These are phyloP conservation scores for Cubamyces sp. DNA, from an alignment of 768 basidiomycete genomes.

Conservation along the genomic window DNA sequence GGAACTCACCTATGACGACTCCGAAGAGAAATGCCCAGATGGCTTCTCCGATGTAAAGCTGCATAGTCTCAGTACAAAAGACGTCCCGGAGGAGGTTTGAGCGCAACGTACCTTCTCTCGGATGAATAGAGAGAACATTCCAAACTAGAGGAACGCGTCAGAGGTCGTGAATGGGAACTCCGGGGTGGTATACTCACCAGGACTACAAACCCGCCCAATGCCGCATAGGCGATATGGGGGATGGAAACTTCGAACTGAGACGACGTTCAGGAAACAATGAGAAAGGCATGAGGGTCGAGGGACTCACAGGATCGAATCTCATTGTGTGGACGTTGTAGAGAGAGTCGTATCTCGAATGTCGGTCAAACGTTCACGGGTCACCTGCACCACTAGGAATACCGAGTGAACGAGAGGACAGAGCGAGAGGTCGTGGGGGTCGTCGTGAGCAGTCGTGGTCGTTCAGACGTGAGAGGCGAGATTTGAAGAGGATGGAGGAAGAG, in stretches of 20 bases:
- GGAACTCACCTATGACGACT: constrained; percentile 72
- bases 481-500: constrained; percentile 12
- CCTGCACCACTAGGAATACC: neutral
- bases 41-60: constrained; percentile 95
- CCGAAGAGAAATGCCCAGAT: constrained; percentile 94
- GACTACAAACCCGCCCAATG: constrained; percentile 82
- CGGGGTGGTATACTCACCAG: constrained; percentile 47
- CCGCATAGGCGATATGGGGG: constrained; percentile 78
- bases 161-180: neutral
- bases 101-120: constrained; percentile 71
- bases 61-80: constrained; percentile 9
- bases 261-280: constrained; percentile 18
- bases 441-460: constrained; percentile 21
- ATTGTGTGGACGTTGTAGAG: constrained; percentile 35
- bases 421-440: constrained; percentile 6
- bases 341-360: constrained; percentile 7
- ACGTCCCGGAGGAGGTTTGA: neutral
- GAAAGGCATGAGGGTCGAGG: neutral
- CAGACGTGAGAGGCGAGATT: neutral
- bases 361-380: constrained; percentile 7
- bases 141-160: constrained; percentile 59
- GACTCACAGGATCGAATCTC: constrained; percentile 54
- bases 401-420: constrained; percentile 3
- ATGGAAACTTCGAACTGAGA: constrained; percentile 60
- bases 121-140: constrained; percentile 92